These are phyloP conservation scores for Austroboletus novae-zelandiae DNA, from an alignment of 1,284 basidiomycete species.

Conservation along the genomic window DNA sequence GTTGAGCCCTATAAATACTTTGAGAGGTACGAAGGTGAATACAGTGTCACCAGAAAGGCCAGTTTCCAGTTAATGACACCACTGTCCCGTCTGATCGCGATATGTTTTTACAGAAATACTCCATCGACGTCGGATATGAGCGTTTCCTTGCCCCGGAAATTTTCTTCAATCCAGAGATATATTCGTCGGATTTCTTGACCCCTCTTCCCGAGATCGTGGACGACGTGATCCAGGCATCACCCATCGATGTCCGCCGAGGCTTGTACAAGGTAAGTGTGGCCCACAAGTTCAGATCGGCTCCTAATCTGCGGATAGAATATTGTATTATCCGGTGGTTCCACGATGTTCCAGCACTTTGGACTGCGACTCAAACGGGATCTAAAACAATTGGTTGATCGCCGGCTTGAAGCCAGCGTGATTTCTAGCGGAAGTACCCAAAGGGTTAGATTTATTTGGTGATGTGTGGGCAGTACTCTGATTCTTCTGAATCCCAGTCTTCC, in stretches of 20 bases:
- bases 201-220: conserved; percentile 97
- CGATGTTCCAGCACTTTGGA: conserved; percentile 98
- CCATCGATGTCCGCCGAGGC: conserved; percentile 93
- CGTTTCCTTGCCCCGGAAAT: conserved; percentile 99
- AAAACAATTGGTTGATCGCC: conserved; percentile 89
- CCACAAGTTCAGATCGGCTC: background rate
- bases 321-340: conserved; percentile 92
- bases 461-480: conserved; percentile 7
- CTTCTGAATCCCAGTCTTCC: conserved; percentile 61
- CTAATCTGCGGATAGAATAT: conserved; percentile 64
- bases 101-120: conserved; percentile 68
- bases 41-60: conserved; percentile 89
- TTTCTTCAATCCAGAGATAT: conserved; percentile 99
- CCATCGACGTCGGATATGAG: conserved; percentile 95
- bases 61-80: conserved; percentile 21
- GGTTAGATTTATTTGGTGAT: conserved; percentile 41
- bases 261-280: conserved; percentile 76
- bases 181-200: conserved; percentile 96
- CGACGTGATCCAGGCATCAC: conserved; percentile 92
- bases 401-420: conserved; percentile 77
- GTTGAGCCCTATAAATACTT: conserved; percentile 96
- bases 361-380: conserved; percentile 94
- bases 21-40: conserved; percentile 90
- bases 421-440: conserved; percentile 77
- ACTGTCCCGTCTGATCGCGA: background rate